Conservation (phyloP, 176 grass and related monocot species). For the Hordeum marinum region DNA sequence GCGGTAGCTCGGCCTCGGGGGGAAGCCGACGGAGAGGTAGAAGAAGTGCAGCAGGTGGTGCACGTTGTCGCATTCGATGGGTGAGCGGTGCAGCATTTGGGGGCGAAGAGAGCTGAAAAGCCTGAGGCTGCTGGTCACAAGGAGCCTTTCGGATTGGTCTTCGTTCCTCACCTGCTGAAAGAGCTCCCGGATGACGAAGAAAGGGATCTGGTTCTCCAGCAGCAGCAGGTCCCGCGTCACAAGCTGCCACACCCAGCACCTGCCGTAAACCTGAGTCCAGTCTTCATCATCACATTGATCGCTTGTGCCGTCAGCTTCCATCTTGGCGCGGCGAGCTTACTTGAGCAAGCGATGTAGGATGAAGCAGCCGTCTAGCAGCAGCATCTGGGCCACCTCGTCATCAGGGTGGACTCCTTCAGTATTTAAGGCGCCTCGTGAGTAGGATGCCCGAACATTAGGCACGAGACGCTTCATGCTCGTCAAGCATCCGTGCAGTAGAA, state of each 20-base stretch:
- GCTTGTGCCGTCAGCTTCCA: no score
- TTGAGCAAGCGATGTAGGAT: no score
- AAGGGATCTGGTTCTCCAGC: slow-evolving; percentile 55
- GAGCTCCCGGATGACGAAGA: slow-evolving; percentile 11
- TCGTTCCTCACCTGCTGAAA: neutral
- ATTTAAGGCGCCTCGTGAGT: neutral
- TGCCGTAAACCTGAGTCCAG: neutral
- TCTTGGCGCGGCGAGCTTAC: no score
- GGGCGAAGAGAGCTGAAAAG: neutral
- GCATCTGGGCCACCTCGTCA: neutral
- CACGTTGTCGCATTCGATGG: neutral
- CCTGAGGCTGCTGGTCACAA: neutral
- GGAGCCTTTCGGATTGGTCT: neutral
- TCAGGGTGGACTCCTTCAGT: rapidly evolving
- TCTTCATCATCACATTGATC: no score
- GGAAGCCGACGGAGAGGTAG: neutral
- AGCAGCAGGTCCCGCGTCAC: slow-evolving; percentile 35
- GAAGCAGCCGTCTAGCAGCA: no score
- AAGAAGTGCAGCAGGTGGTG: slow-evolving; percentile 44
- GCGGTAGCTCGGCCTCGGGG: neutral
- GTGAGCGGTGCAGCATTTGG: neutral
- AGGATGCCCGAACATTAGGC: neutral
- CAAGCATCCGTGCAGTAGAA: neutral
- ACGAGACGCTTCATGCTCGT: neutral
- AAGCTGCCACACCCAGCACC: neutral